These are phyloP conservation scores for Fermentozyma sake DNA, from an alignment of 1,139 yeast genomes.

Conservation along the genomic window DNA sequence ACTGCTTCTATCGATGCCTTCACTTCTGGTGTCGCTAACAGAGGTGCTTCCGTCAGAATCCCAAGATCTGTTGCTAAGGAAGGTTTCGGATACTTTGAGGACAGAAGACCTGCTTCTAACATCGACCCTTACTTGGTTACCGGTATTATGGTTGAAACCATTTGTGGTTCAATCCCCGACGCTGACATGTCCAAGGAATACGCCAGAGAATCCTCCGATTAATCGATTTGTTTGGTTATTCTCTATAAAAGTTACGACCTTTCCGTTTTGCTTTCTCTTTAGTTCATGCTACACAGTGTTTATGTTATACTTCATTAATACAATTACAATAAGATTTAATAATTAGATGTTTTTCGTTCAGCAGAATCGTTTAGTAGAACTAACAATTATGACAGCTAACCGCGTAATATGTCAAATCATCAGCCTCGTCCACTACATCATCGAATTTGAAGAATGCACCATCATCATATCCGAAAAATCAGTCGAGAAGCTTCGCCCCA, in stretches of 20 bases:
- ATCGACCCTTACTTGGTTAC: slow-evolving; percentile 98
- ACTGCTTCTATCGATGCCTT: slow-evolving; percentile 90
- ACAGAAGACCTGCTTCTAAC: slow-evolving; percentile 99
- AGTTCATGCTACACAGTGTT: too few species aligned
- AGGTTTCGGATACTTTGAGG: slow-evolving; percentile 98
- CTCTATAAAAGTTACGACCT: slow-evolving; percentile 2
- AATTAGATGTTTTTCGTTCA: too few species aligned
- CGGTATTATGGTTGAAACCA: slow-evolving; percentile 96
- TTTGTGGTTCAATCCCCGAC: slow-evolving; percentile 91
- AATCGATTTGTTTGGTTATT: slow-evolving; percentile 5
- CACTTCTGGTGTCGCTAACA: slow-evolving; percentile 98
- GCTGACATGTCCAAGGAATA: slow-evolving; percentile 92
- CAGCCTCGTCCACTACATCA: too few species aligned
- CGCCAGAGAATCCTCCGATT: slow-evolving; percentile 61
- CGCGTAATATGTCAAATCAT: too few species aligned
- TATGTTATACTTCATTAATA: too few species aligned
- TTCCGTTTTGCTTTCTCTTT: slow-evolving; percentile 6
- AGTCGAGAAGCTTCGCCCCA: too few species aligned
- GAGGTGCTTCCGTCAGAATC: slow-evolving; percentile 98
- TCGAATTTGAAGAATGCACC: too few species aligned
- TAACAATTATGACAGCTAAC: too few species aligned
- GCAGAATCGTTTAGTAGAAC: too few species aligned
- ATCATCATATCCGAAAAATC: too few species aligned
- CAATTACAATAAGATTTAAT: too few species aligned
- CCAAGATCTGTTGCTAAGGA: slow-evolving; percentile 98